Conservation (phyloP, 2,329 filamentous ascomycete species). For the Fusarium buharicum region DNA sequence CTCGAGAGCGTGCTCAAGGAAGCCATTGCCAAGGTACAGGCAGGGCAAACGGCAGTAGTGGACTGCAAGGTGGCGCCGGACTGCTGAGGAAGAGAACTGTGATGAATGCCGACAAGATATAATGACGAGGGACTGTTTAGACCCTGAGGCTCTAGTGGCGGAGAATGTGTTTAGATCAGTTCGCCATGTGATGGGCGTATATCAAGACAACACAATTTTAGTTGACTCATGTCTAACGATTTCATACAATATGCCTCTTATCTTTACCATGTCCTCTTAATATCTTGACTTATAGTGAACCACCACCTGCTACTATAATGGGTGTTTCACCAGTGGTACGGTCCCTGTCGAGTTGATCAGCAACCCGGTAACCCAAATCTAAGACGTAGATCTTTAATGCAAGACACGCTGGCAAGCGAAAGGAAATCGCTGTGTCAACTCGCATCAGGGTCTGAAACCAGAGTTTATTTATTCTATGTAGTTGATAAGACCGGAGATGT, state of each 20-base stretch:
- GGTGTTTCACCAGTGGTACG: too few species aligned
- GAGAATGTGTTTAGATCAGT: too few species aligned
- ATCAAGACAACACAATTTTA: neutral
- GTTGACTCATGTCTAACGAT: neutral
- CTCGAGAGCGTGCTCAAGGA: conserved; percentile 60
- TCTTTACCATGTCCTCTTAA: too few species aligned
- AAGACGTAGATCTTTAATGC: conserved; percentile 13
- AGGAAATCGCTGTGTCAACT: neutral
- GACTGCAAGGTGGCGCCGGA: conserved; percentile 62
- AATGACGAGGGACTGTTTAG: neutral
- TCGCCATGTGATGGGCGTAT: too few species aligned
- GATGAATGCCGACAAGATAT: conserved; percentile 29
- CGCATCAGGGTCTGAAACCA: conserved; percentile 8
- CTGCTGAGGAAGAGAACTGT: conserved; percentile 47
- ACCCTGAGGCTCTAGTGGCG: conserved; percentile 2
- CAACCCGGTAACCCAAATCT: conserved; percentile 1
- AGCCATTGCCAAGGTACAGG: conserved; percentile 62
- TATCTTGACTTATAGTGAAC: too few species aligned
- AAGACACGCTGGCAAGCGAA: conserved; percentile 9
- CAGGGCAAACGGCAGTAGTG: conserved; percentile 63
- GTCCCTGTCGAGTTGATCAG: conserved; percentile 26
- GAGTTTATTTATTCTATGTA: neutral
- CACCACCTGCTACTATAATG: too few species aligned
- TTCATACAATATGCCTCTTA: too few species aligned
- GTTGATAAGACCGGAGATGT: neutral